phyloP scores from a whole-genome alignment of 495 filamentous ascomycete genomes.

The Staphylotrichum tortipilum region DNA sequence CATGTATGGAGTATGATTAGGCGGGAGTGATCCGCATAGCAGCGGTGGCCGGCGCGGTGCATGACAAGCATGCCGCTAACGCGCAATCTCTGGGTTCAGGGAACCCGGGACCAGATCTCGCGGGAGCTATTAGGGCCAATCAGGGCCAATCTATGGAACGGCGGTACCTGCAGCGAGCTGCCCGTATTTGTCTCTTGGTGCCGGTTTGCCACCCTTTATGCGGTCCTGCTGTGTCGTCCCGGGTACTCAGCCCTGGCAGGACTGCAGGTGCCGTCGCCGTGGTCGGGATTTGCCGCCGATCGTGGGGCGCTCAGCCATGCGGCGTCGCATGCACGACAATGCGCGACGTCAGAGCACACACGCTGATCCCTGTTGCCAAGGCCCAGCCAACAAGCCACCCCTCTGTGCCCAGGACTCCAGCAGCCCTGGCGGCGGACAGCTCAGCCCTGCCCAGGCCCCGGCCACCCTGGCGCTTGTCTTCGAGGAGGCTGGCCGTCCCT shows the following conservation, averaged over 20 bases:
- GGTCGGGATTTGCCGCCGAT: slow-evolving; percentile 9
- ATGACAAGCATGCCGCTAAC: slow-evolving; percentile 1
- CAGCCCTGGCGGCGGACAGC: too few species aligned
- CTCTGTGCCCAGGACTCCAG: too few species aligned
- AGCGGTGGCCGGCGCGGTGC: not conserved
- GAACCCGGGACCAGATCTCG: not conserved
- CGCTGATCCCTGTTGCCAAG: slow-evolving; percentile 1
- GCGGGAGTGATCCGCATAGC: not conserved
- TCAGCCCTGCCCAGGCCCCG: too few species aligned
- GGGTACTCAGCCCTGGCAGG: not conserved
- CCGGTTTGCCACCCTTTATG: not conserved
- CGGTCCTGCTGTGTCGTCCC: not conserved
- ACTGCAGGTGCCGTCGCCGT: not conserved
- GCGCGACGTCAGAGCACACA: slow-evolving; percentile 7
- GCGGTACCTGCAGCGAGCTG: slow-evolving; percentile 2
- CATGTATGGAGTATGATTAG: not conserved
- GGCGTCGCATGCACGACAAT: slow-evolving; percentile 6
- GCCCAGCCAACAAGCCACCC: slow-evolving; percentile 6
- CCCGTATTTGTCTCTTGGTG: not conserved
- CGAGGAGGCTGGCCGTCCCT: too few species aligned
- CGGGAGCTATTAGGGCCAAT: too few species aligned
- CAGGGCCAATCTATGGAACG: slow-evolving; percentile 1
- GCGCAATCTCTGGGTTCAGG: slow-evolving; percentile 1
- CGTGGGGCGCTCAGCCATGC: slow-evolving; percentile 7
- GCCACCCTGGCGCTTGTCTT: too few species aligned